Conservation (phyloP, 441 rosid genomes). For the Metrosideros polymorpha region DNA sequence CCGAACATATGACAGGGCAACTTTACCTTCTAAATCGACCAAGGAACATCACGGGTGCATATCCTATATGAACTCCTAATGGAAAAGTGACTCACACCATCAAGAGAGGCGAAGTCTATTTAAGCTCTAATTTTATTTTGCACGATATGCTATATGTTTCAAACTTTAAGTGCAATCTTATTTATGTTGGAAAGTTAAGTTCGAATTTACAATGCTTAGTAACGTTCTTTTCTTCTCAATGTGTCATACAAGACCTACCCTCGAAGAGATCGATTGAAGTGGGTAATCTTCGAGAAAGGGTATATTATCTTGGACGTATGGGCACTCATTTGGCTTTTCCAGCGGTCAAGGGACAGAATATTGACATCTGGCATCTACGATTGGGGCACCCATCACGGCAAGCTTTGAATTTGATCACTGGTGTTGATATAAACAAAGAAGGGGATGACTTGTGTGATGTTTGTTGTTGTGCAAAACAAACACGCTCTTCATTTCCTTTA, state of each 20-base stretch:
- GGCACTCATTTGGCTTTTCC: background rate
- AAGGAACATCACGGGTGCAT: rapidly evolving
- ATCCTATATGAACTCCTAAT: rapidly evolving
- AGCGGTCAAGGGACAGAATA: background rate
- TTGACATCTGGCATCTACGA: background rate
- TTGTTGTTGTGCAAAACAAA: background rate
- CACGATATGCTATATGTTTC: background rate
- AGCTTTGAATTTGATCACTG: background rate
- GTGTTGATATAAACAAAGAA: background rate
- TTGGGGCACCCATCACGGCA: background rate
- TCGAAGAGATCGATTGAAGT: background rate
- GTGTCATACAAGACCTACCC: background rate
- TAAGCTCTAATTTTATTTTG: background rate
- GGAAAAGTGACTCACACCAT: background rate
- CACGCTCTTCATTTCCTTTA: rapidly evolving
- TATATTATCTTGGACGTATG: background rate
- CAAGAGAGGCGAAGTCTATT: background rate
- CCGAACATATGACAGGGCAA: rapidly evolving
- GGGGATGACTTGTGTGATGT: background rate
- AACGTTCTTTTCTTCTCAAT: background rate
- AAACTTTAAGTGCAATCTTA: background rate
- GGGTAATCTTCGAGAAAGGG: rapidly evolving
- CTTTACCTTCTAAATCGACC: rapidly evolving
- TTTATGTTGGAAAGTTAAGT: background rate
- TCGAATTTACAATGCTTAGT: rapidly evolving